Evolutionary conservation across 805 yeast genomes (phyloP), one percentile per base, ranked within the genome.

Genomic region (Nakazawaea ernobii): DNA sequence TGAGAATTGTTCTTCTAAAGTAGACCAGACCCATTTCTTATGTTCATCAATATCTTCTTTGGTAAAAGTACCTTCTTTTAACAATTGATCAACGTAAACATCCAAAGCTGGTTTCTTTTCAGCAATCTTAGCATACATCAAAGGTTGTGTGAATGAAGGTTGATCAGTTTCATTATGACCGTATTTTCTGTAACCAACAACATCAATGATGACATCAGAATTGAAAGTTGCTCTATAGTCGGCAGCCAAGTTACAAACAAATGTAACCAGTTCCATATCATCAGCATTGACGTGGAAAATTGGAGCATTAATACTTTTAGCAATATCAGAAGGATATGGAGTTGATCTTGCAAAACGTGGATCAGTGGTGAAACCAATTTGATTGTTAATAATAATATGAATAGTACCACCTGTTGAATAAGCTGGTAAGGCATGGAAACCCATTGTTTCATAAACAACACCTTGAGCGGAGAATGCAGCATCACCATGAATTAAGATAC

Each of bases 91-190:
- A 55, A 84, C 77, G 75, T 94, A 94, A 65, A 82, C 78, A 59
- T 91, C 96, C 59, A 94, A 77, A 42, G 91, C 96, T 46, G 90
- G 83, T 66, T 83, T 79, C 84, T 91, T 92, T 67, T 86, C 77
- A 48, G 92, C 90, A 64, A 94, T 87, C 73, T 79, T 80, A 67
- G 87, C 73, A 77, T 94, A 94, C 99, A 94, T 94, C 61, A 90
- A 73, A 44, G 99, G 99, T 73, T 94, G 99, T 40, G 99, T 94
- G 80, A 94, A 94, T 32, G 95, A 75, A 50, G 99, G 99, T 75
- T 94, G 99, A 73, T 94, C 99, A 55, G 98, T 94, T 78, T 94
- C 99, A 69, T 94, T 94, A 78, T 94, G 99, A 67, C 99, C 99
- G 67, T 94, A 81, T 70, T 91, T 92, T 74, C 99, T 84, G 86